Percentiles rank a stretch among this genome's conserved stretches.
phyloP scores from a whole-genome alignment of 2,329 filamentous ascomycete genomes.

The Chaetothyriales sp. region DNA sequence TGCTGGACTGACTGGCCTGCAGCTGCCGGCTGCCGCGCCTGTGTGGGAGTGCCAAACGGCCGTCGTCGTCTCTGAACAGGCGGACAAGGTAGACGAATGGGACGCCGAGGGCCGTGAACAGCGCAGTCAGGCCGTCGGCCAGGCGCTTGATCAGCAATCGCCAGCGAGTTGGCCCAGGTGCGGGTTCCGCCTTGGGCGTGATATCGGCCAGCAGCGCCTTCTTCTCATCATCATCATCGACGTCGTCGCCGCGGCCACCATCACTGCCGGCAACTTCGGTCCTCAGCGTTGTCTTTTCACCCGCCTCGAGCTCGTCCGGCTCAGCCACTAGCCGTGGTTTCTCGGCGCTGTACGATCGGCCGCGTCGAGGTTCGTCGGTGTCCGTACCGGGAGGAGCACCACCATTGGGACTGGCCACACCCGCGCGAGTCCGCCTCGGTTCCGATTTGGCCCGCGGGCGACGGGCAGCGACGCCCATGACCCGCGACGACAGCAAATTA shows the following conservation, averaged over 20 bases:
- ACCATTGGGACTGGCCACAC: background rate
- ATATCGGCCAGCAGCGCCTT: slow-evolving; percentile 45
- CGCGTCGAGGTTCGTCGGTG: slow-evolving; percentile 23
- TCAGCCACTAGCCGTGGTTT: slow-evolving; percentile 20
- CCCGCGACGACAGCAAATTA: slow-evolving; percentile 80
- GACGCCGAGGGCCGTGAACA: slow-evolving; percentile 62
- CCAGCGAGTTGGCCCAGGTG: slow-evolving; percentile 25
- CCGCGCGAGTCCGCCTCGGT: background rate
- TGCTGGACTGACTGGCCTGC: slow-evolving; percentile 7
- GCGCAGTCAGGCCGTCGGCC: slow-evolving; percentile 55
- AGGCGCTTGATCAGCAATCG: slow-evolving; percentile 52
- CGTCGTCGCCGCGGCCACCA: slow-evolving; percentile 22
- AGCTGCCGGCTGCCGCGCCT: background rate
- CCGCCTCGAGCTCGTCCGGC: slow-evolving; percentile 1
- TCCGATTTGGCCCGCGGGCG: slow-evolving; percentile 41
- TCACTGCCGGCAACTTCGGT: slow-evolving; percentile 16
- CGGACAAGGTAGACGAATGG: slow-evolving; percentile 71
- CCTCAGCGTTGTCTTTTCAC: slow-evolving; percentile 16
- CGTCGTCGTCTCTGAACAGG: slow-evolving; percentile 67
- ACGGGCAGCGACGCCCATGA: slow-evolving; percentile 43
- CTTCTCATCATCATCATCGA: slow-evolving; percentile 45
- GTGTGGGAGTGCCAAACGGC: slow-evolving; percentile 26
- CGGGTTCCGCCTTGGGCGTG: slow-evolving; percentile 23
- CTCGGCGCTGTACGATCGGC: slow-evolving; percentile 30
- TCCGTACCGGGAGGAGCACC: slow-evolving; percentile 3